Conservation (phyloP, 2,329 filamentous ascomycete genomes). For the Venturia aucupariae region DNA sequence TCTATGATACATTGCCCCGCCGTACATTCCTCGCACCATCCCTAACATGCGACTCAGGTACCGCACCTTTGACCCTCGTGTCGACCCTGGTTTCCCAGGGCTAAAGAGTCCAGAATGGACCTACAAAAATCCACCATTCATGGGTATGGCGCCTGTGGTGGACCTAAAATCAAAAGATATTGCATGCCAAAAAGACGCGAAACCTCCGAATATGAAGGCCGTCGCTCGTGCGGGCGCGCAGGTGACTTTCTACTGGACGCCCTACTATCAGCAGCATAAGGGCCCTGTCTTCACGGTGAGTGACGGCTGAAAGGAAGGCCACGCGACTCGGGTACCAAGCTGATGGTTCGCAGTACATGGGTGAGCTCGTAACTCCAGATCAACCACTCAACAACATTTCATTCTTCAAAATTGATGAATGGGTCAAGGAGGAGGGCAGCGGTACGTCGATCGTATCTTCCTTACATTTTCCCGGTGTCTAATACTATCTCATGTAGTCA, state of each 20-base stretch:
- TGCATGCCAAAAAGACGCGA: not conserved
- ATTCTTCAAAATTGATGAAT: conserved; percentile 10
- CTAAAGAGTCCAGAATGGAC: not conserved
- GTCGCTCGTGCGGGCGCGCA: not conserved
- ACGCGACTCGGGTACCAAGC: not conserved
- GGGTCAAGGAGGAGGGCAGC: not conserved
- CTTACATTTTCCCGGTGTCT: not conserved
- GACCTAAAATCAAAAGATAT: not conserved
- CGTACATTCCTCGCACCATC: too few relatives aligned
- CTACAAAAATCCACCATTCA: conserved; percentile 1
- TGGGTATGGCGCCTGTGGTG: not conserved
- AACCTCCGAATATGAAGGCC: not conserved
- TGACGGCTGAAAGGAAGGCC: not conserved
- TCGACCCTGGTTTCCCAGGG: not conserved
- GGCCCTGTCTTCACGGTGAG: conserved; percentile 3
- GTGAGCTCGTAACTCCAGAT: not conserved
- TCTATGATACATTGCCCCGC: too few relatives aligned
- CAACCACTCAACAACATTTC: not conserved
- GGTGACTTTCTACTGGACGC: not conserved
- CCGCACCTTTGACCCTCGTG: not conserved
- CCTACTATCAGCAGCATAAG: conserved; percentile 3
- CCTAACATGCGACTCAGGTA: not conserved
- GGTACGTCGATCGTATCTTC: not conserved
- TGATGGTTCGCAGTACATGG: not conserved
- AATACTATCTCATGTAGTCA: conserved; percentile 12